Base-by-base conservation (phyloP, 2,329 filamentous ascomycete genomes). In the Parastagonospora avenae region DNA sequence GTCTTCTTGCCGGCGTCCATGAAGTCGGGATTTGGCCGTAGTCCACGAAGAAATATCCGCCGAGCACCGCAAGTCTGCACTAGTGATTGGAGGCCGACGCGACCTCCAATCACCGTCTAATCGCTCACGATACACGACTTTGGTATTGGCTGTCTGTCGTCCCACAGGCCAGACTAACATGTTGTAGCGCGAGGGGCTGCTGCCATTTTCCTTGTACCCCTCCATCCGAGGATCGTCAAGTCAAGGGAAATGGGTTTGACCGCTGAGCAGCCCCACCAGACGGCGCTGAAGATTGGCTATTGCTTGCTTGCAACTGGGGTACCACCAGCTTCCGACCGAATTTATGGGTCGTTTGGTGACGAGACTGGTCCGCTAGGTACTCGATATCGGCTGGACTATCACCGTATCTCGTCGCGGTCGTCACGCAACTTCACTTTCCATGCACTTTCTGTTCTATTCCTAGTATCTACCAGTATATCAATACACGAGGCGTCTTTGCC, bases 71-170 rank as follows among this genome's bases (percentile, higher is more conserved):
- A 29, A 42, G 31, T 12, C 38, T 37, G 27, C 39, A 35, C 39
- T 36, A 37, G n/a, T n/a, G n/a, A n/a, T n/a, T n/a, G n/a, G n/a
- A n/a, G n/a, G 43, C 35, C 27, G 11, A 12, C 39, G 43, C 48
- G 39, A 42, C 40, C 47, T 57, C 63, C 63, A 65, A 60, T 61
- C 46, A 55, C 43, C 45, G 48, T 40, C 38, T 42, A 31, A 52
- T 42, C 57, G 48, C 59, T 59, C 56, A 42, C 39, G 48, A 62
- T 60, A 52, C 49, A 44, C 31, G 30, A 39, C 37, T 36, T 33
- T 47, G 35, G 53, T 49, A 71, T 71, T 71, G 67, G 67, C 57
- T 65, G 36, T 45, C 41, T 19, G 39, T 47, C 39, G 50, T 52
- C 32, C 33, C 46, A 11, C 28, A 32, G 27, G 24, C 35, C 30